A percentile compares a stretch with the other conserved stretches of the same genome.
These are phyloP conservation scores for Paecilomyces sp. DNA, from an alignment of 2,329 filamentous ascomycete species.

Conservation along the genomic window DNA sequence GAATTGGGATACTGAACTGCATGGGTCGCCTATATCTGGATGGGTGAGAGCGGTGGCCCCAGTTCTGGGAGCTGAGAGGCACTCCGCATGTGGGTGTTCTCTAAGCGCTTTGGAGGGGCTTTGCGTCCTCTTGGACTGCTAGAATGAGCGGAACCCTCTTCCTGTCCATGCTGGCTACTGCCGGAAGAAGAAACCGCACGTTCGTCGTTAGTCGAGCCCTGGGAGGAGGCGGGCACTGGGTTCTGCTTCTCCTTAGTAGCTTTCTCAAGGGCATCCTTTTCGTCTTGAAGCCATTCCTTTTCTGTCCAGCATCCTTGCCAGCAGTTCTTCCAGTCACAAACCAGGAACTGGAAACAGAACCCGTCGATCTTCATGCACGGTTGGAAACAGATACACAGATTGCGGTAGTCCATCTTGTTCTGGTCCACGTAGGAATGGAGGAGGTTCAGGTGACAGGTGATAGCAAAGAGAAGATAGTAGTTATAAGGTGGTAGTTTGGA, in stretches of 20 bases:
- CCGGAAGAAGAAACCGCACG: slow-evolving; percentile 59
- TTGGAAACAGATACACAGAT: slow-evolving; percentile 93
- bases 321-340: slow-evolving; percentile 92
- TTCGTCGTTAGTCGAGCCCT: slow-evolving; percentile 38
- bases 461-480: slow-evolving; percentile 95
- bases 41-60: slow-evolving; percentile 41
- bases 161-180: slow-evolving; percentile 48
- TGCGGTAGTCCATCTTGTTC: slow-evolving; percentile 98
- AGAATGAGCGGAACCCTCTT: slow-evolving; percentile 23
- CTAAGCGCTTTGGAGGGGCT: slow-evolving; percentile 26
- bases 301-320: slow-evolving; percentile 96
- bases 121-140: slow-evolving; percentile 22
- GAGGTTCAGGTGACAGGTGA: slow-evolving; percentile 90
- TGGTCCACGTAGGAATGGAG: slow-evolving; percentile 85
- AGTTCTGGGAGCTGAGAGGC: slow-evolving; percentile 41
- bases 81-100: slow-evolving; percentile 26
- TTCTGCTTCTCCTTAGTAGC: slow-evolving; percentile 21
- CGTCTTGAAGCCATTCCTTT: slow-evolving; percentile 63
- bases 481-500: slow-evolving; percentile 94
- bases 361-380: slow-evolving; percentile 94
- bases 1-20: not conserved
- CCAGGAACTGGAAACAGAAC: slow-evolving; percentile 90
- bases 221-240: slow-evolving; percentile 9
- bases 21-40: slow-evolving; percentile 30
- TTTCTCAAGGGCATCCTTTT: slow-evolving; percentile 31